Evolutionary conservation across 1,284 basidiomycete genomes (phyloP), one percentile per base, ranked within the genome.

Genomic region (Somion occarium): DNA sequence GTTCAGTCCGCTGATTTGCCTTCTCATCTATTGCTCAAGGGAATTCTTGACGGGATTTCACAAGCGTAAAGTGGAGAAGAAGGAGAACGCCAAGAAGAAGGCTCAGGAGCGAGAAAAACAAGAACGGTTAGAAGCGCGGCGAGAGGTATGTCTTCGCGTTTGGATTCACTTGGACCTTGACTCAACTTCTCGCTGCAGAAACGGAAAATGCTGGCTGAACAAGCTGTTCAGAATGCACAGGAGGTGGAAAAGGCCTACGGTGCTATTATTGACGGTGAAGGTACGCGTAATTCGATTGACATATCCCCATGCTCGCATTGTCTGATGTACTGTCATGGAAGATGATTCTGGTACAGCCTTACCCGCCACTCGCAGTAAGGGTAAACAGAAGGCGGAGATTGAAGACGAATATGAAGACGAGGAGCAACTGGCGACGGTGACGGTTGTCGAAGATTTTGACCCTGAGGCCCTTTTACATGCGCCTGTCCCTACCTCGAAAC

Each of bases 31-130:
- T 37, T 44, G 23, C 12, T 49, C 5, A 62, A 93, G 90, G 61
- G 85, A 91, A 48, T 93, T 85, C 67, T 67, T 93, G 63, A 93
- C 90, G 9, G 91, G 91, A 15, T 93, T 93, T 67, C 86, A 86
- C 65, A 93, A 92, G 68, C 83, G 91, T 56, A 93, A 93, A 64
- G 64, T 90, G 46, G 79, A 79, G 57, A 88, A 86, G 65, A 78
- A 83, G 60, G 84, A 91, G 59, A 80, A 76, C 27, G 82, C 84
- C 26, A 82, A 79, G 60, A 77, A 80, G 60, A 86, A 78, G 64
- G 85, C 85, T 25, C 64, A 73, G 51, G 79, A 87, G 57, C 72
- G 80, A 55, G 83, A 88, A 61, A 88, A 87, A 63, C 75, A 79
- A 61, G 79, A 84, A 53, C 74, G 80, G 54, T 69, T 81, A n/a